Evolutionary conservation across 2,329 filamentous ascomycete species (phyloP).

Genomic region (Talaromyces sp.): DNA sequence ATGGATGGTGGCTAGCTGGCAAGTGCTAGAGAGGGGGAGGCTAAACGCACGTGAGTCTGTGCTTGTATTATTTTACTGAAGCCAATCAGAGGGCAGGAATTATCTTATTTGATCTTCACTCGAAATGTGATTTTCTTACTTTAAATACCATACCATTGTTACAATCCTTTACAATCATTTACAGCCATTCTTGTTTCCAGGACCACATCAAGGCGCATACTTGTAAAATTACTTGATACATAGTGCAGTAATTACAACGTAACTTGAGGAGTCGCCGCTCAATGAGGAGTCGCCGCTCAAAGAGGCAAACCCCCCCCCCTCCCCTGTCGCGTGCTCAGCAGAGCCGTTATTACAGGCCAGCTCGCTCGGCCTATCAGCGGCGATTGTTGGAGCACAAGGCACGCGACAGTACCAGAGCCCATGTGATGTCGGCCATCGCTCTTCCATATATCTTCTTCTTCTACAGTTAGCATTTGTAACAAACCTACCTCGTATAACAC

Average conservation of each 20-base stretch:
- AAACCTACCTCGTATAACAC: too few species aligned
- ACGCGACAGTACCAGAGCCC: slow-evolving; percentile 11
- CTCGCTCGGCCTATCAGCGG: slow-evolving; percentile 13
- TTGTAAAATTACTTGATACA: too few species aligned
- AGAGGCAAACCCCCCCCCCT: background rate
- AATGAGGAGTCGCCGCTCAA: background rate
- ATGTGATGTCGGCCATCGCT: background rate
- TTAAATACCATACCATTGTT: background rate
- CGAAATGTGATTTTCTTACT: background rate
- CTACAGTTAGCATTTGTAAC: background rate
- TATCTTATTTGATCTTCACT: background rate
- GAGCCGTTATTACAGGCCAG: slow-evolving; percentile 17
- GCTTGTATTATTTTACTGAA: background rate
- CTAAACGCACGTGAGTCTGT: slow-evolving; percentile 9
- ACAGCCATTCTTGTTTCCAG: background rate
- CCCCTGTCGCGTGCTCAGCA: slow-evolving; percentile 17
- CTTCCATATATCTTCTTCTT: background rate
- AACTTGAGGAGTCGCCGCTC: too few species aligned
- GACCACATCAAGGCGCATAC: background rate
- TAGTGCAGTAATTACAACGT: too few species aligned
- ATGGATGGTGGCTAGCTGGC: too few species aligned
- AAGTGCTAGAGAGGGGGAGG: too few species aligned
- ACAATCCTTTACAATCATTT: too few species aligned
- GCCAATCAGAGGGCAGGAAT: slow-evolving; percentile 6
- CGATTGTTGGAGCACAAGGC: slow-evolving; percentile 16